Percentiles rank a stretch among this genome's conserved stretches.
Conservation (phyloP, 371 early-diverging fungal genomes). For the Zychaea mexicana region DNA sequence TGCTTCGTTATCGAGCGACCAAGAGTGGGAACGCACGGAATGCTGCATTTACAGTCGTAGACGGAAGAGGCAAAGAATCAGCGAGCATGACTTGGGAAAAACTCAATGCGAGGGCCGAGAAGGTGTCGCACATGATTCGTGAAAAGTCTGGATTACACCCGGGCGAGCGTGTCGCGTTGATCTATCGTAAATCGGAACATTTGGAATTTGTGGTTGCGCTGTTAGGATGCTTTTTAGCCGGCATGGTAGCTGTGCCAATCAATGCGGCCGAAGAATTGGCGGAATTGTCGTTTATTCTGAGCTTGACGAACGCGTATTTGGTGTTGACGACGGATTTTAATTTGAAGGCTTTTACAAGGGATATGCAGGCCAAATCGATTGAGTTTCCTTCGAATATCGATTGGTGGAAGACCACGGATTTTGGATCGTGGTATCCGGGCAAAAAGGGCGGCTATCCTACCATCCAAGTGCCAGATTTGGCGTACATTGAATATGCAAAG, state of each 20-base stretch:
- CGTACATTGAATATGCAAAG: constrained; percentile 87
- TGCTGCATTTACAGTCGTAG: constrained; percentile 70
- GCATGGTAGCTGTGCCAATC: constrained; percentile 84
- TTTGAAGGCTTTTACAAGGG: constrained; percentile 68
- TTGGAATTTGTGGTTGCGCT: constrained; percentile 79
- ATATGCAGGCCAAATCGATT: constrained; percentile 59
- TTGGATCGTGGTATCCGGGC: constrained; percentile 63
- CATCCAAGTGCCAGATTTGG: constrained; percentile 60
- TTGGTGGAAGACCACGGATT: constrained; percentile 81
- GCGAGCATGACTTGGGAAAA: constrained; percentile 73
- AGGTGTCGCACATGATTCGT: constrained; percentile 63
- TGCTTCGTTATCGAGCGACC: constrained; percentile 62
- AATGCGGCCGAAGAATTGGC: constrained; percentile 79
- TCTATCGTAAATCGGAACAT: constrained; percentile 81
- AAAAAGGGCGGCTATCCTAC: constrained; percentile 49
- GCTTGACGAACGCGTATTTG: constrained; percentile 61
- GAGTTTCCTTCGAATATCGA: constrained; percentile 68
- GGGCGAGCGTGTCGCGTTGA: constrained; percentile 77
- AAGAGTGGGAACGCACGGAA: constrained; percentile 39
- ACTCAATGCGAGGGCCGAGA: constrained; percentile 70
- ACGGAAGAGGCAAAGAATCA: constrained; percentile 75
- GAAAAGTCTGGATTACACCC: constrained; percentile 53
- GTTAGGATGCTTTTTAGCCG: constrained; percentile 80
- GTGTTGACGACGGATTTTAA: constrained; percentile 85
- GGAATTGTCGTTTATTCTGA: constrained; percentile 76